Conservation (phyloP, 768 basidiomycete genomes). For the Kwoniella europaea region DNA sequence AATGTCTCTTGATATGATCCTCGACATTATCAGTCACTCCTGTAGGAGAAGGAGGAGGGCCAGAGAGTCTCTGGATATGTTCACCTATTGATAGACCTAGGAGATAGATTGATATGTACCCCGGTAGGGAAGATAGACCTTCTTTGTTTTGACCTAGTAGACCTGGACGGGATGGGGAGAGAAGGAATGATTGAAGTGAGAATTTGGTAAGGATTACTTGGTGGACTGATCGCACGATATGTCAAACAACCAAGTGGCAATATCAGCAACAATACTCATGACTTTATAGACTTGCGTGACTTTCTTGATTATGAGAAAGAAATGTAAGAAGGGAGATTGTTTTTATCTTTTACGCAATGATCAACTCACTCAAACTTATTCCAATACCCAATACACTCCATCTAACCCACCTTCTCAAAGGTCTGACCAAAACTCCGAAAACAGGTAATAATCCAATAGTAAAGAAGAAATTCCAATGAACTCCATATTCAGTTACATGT, state of each 20-base stretch:
- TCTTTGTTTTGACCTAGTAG: slow-evolving; percentile 87
- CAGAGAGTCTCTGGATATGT: slow-evolving; percentile 70
- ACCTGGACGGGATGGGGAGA: slow-evolving; percentile 68
- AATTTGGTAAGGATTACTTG: slow-evolving; percentile 68
- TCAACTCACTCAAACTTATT: slow-evolving; percentile 62
- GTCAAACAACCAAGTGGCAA: no score
- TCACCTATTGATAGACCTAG: slow-evolving; percentile 83
- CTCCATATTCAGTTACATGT: slow-evolving; percentile 93
- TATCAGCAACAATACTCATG: no score
- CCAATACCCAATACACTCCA: slow-evolving; percentile 69
- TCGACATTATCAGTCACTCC: slow-evolving; percentile 10
- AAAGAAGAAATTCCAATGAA: slow-evolving; percentile 99
- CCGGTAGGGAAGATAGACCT: slow-evolving; percentile 75
- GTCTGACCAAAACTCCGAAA: slow-evolving; percentile 72
- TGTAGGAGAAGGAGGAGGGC: neutral
- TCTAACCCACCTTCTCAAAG: slow-evolving; percentile 65
- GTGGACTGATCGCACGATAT: slow-evolving; percentile 64
- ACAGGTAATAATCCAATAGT: slow-evolving; percentile 82
- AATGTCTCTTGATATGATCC: slow-evolving; percentile 32
- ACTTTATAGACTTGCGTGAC: no score
- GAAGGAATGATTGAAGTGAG: slow-evolving; percentile 69
- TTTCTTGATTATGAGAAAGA: no score
- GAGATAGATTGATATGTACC: slow-evolving; percentile 88
- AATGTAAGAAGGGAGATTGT: no score
- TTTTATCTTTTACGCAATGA: no score